Percentiles rank a stretch among this genome's conserved stretches.
Evolutionary conservation across 2,329 filamentous ascomycete genomes (phyloP).

Genomic region (Ampelomyces quisqualis): DNA sequence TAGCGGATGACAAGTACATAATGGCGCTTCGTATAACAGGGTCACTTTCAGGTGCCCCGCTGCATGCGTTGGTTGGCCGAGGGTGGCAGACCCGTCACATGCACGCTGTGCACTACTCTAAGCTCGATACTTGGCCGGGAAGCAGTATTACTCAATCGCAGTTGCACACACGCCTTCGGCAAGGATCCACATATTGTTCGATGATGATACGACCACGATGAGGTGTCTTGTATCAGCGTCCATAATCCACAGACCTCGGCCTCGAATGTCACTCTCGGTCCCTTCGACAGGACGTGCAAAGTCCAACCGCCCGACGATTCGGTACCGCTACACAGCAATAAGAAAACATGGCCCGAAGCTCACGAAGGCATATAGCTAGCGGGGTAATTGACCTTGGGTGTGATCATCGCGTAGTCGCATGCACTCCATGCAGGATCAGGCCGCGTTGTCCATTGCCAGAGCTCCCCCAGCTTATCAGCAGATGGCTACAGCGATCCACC

Average conservation of each 20-base stretch:
- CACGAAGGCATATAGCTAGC: slow-evolving; percentile 17
- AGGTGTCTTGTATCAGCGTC: not conserved
- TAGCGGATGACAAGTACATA: slow-evolving; percentile 7
- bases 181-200: not conserved
- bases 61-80: slow-evolving; percentile 24
- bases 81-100: slow-evolving; percentile 12
- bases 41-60: slow-evolving; percentile 21
- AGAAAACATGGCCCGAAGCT: slow-evolving; percentile 13
- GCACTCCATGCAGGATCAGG: slow-evolving; percentile 32
- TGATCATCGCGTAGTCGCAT: slow-evolving; percentile 24
- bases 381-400: slow-evolving; percentile 30
- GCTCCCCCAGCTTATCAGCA: slow-evolving; percentile 35
- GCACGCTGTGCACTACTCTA: slow-evolving; percentile 19
- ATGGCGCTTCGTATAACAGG: slow-evolving; percentile 21
- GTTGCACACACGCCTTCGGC: slow-evolving; percentile 18
- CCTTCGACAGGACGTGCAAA: not conserved
- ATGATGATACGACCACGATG: not conserved
- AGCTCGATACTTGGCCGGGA: slow-evolving; percentile 18
- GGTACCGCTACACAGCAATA: slow-evolving; percentile 6
- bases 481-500: slow-evolving; percentile 19
- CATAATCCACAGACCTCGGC: not conserved
- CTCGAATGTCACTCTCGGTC: not conserved
- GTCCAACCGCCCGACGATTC: not conserved
- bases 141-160: slow-evolving; percentile 16
- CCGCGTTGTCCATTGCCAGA: slow-evolving; percentile 20